Base-by-base conservation (phyloP, 1,284 basidiomycete species). In the Puccinia triticina region DNA sequence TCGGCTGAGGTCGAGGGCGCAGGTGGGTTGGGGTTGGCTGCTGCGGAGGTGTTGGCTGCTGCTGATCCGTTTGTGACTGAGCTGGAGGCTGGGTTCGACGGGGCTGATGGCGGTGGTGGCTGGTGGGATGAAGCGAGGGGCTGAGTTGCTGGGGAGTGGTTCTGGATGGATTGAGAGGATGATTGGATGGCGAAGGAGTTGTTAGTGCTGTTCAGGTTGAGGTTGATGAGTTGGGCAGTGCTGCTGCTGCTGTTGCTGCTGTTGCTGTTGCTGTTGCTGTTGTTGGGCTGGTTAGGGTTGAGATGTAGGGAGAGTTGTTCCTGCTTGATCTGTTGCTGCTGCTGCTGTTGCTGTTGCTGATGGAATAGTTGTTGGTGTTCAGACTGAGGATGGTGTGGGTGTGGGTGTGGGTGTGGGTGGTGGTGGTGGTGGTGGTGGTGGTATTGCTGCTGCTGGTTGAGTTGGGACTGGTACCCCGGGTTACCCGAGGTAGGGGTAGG, bases 161-260 rank as follows among this genome's bases (percentile, higher is more conserved):
- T 61, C 59, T 61, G 59, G 18, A 61, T 48, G 43, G 66, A 43
- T 67, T 67, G 64, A 34, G 64, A 67, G 14, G 64, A 37, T 3
- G 66, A 69, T 43, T 29, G 26, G 26, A 69, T 69, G 43, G 66
- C 26, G 66, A 69, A 69, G 12, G 66, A 69, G 66, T 69, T 69
- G 18, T 46, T 61, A 69, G 43, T 69, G 66, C 37, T 43, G 66
- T 69, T 69, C 4, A 69, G 40, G 40, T 69, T 69, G 59, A 61
- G 59, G 32, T 32, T n/a, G 37, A 69, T 69, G 66, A 69, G 21
- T 32, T 69, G 66, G 40, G 37, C n/a, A 37, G 37, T 14, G 32
- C 46, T 69, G 29, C 26, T 29, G 59, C 46, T 69, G 21, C 5
- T 26, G 59, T 61, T 26, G 32, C 29, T 29, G 14, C 29, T 61